Evolutionary conservation across 1,139 yeast species (phyloP).

Genomic region (Candida glucosophila): DNA sequence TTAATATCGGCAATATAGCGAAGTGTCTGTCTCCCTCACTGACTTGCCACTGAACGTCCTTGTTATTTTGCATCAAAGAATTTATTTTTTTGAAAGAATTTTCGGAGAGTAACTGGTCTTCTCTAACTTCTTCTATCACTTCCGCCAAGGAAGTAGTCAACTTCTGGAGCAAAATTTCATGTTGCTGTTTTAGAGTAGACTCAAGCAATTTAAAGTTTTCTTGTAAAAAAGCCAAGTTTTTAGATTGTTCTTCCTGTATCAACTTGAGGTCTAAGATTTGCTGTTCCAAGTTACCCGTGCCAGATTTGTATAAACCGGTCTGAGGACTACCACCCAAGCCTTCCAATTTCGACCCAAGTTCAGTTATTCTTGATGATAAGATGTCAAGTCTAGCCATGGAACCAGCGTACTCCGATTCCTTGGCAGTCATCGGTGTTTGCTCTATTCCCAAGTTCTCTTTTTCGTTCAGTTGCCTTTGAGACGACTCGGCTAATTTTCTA

Average conservation of each 20-base stretch:
- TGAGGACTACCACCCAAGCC: conserved; percentile 1
- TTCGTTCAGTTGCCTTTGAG: conserved; percentile 3
- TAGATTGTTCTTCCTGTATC: conserved; percentile 11
- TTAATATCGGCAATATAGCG: conserved; percentile 15
- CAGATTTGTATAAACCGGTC: conserved; percentile 1
- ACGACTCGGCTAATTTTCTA: no score
- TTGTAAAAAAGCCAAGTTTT: no score
- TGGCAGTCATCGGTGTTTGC: background rate
- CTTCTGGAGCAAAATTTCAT: conserved; percentile 17
- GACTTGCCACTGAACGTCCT: conserved; percentile 28
- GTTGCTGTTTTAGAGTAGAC: no score
- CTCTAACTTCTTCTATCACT: conserved; percentile 37
- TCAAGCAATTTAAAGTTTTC: no score
- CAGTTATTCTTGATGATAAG: conserved; percentile 5
- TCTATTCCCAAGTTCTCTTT: conserved; percentile 1
- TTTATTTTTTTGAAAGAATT: conserved; percentile 32
- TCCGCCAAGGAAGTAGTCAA: no score
- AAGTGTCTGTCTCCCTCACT: conserved; percentile 4
- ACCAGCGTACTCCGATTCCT: conserved; percentile 3
- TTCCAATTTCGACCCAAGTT: no score
- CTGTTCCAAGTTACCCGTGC: no score
- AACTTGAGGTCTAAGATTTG: conserved; percentile 12
- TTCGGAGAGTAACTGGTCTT: conserved; percentile 30
- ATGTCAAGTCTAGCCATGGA: no score
- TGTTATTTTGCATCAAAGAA: conserved; percentile 33